A percentile compares a stretch with the other conserved stretches of the same genome.
Conservation (phyloP, 192 early-diverging fungal species). For the Coemansia sp. region DNA sequence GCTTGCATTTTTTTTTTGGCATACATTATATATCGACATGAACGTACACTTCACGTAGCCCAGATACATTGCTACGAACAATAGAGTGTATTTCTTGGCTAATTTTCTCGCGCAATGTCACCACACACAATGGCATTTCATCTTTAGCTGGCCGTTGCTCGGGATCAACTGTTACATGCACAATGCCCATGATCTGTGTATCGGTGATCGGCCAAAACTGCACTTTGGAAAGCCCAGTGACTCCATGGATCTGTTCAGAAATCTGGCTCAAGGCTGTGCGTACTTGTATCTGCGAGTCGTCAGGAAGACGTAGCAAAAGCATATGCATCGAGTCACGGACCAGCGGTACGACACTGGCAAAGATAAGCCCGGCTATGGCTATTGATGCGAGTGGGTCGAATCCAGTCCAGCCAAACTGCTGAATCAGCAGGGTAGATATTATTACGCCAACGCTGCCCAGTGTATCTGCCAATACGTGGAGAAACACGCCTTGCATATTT, state of each 20-base stretch:
- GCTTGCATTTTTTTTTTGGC: background rate
- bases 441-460: slow-evolving; percentile 95
- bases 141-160: slow-evolving; percentile 10
- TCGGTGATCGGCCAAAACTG: slow-evolving; percentile 54
- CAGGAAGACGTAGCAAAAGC: slow-evolving; percentile 49
- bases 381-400: slow-evolving; percentile 94
- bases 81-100: slow-evolving; percentile 15
- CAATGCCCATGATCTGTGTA: slow-evolving; percentile 34
- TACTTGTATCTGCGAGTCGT: slow-evolving; percentile 34
- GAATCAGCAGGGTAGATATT: slow-evolving; percentile 85
- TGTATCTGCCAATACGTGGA: slow-evolving; percentile 93
- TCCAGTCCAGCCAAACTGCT: slow-evolving; percentile 90
- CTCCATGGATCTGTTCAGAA: slow-evolving; percentile 1
- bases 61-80: slow-evolving; percentile 24
- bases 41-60: slow-evolving; percentile 42
- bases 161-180: slow-evolving; percentile 21
- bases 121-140: slow-evolving; percentile 23
- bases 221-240: slow-evolving; percentile 16
- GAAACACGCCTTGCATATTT: slow-evolving; percentile 92
- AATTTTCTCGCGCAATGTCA: slow-evolving; percentile 16
- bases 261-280: slow-evolving; percentile 20
- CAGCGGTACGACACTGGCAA: slow-evolving; percentile 80
- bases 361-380: slow-evolving; percentile 83
- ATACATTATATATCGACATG: slow-evolving; percentile 12
- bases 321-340: slow-evolving; percentile 67